Evolutionary conservation across 768 basidiomycete genomes (phyloP), one percentile per base, ranked within the genome.

Genomic region (Tulasnella sp.): DNA sequence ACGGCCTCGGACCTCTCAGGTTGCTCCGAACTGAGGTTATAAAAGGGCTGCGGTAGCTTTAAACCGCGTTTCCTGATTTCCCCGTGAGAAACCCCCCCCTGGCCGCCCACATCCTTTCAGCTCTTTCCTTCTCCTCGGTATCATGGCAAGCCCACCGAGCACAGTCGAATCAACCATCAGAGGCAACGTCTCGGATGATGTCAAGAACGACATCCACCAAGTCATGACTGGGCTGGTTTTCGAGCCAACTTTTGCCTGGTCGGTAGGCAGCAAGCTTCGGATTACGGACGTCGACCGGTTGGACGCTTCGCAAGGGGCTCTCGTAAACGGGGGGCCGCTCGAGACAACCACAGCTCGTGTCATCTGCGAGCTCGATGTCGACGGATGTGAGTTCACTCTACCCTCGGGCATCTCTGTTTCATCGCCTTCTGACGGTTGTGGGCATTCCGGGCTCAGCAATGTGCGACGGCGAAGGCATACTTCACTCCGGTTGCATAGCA

Each of bases 401-500:
- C 29, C 15, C 15, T 20, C 35, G 6, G 2, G 3, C 40, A n/a
- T 57, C 1, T 26, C 13, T 32, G 9, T 39, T 37, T 26, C 39
- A 37, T 37, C 16, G 23, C 57, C 29, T 61, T 75, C 55, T 55
- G 15, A 32, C 32, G 2, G 55, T 9, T 32, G 5, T 18, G 1
- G 6, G 32, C 32, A 40, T 39, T 10, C 70, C 10, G 70, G n/a
- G 2, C 23, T 39, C 70, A 46, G 44, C 70, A n/a, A 75, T 75
- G 75, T 51, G 48, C 48, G 57, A 75, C 40, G 35, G 35, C 29
- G 51, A 40, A 35, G 57, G 55, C 16, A 20, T 26, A n/a, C 75
- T 75, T 4, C 75, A 75, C 26, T 42, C 46, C 51, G 75, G 75
- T 23, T 75, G 75, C 57, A 37, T 61, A 26, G 75, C 75, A 35